Evolutionary conservation across 192 early-diverging fungal genomes (phyloP).

Genomic region (Oehlia diaphana): DNA sequence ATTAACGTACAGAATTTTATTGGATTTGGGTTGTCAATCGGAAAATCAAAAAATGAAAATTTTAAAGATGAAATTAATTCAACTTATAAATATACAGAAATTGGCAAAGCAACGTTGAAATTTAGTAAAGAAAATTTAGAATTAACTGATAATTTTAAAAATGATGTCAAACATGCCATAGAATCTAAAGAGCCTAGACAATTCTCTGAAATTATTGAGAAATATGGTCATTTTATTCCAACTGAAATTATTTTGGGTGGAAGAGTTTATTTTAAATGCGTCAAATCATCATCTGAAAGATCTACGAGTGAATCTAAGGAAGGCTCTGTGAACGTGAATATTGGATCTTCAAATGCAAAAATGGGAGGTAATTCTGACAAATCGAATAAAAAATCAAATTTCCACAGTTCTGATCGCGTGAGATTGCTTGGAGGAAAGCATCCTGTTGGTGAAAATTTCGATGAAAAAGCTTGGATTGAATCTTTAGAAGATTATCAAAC

Average conservation of each 20-base stretch:
- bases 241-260: neutral
- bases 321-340: too few species aligned
- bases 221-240: neutral
- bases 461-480: neutral
- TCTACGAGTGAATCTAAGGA: too few species aligned
- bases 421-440: too few species aligned
- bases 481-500: neutral
- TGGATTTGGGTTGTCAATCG: too few species aligned
- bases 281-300: neutral
- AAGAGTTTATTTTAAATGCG: neutral
- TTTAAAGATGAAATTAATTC: too few species aligned
- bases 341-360: too few species aligned
- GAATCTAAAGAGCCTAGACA: neutral
- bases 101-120: too few species aligned
- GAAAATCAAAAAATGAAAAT: too few species aligned
- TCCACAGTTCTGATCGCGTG: neutral
- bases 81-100: too few species aligned
- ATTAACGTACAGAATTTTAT: too few species aligned
- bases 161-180: neutral
- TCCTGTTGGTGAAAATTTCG: neutral
- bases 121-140: neutral
- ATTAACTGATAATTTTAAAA: neutral
- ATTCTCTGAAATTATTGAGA: neutral
- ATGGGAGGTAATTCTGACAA: too few species aligned
- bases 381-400: neutral